Conservation (phyloP, 179 eudicot genomes). For the Spinacia oleracea region DNA sequence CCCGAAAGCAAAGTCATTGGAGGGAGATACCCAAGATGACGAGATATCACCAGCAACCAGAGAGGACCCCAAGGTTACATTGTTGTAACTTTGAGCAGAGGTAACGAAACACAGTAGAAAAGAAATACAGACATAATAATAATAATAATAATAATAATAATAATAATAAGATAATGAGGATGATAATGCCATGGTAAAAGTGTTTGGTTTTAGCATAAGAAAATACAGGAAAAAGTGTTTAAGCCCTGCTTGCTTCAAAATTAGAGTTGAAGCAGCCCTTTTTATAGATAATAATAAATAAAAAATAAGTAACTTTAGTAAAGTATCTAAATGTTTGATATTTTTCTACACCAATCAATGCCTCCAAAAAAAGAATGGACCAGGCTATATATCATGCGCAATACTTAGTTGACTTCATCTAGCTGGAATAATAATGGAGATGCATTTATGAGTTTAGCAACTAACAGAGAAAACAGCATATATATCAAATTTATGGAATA, state of each 20-base stretch:
- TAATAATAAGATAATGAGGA: neutral
- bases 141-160: too few species aligned
- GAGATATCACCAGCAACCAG: conserved; percentile 26
- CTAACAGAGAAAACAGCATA: neutral
- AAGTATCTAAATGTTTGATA: neutral
- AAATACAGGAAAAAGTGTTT: neutral
- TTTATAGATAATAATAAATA: too few species aligned
- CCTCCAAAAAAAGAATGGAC: neutral
- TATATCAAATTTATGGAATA: neutral
- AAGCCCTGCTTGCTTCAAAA: neutral
- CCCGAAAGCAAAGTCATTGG: conserved; percentile 34
- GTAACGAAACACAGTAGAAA: neutral
- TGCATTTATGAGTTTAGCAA: neutral
- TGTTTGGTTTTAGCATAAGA: neutral
- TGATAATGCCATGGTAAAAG: conserved; percentile 6
- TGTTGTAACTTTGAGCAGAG: conserved; percentile 17
- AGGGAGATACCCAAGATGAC: conserved; percentile 29
- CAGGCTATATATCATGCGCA: neutral
- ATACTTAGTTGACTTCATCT: neutral
- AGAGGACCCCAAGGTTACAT: conserved; percentile 28
- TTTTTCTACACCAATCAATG: neutral
- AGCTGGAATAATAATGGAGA: neutral
- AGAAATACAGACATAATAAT: neutral
- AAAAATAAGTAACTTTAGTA: neutral
- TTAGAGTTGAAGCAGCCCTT: neutral